Evolutionary conservation across 2,329 filamentous ascomycete species (phyloP).

Genomic region (Aspergillus novofumigatus): DNA sequence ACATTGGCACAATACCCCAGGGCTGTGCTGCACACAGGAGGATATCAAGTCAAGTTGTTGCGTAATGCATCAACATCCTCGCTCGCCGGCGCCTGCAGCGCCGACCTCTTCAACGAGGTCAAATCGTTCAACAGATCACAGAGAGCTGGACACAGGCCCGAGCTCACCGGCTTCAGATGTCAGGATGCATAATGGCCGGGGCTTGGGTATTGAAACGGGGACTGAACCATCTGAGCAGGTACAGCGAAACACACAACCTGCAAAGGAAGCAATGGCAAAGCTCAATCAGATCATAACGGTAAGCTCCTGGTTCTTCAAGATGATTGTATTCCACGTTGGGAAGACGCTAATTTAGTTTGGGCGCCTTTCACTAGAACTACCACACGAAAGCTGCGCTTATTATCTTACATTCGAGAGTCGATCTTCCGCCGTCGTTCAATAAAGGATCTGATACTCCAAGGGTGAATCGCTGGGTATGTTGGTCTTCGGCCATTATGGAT

Average conservation of each 20-base stretch:
- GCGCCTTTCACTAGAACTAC: conserved; percentile 64
- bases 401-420: conserved; percentile 75
- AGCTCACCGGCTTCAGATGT: conserved; percentile 53
- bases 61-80: conserved; percentile 84
- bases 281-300: conserved; percentile 94
- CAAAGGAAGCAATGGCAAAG: conserved; percentile 68
- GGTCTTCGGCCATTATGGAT: background rate
- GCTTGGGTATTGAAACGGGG: conserved; percentile 48
- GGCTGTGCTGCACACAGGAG: background rate
- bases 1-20: background rate
- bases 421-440: conserved; percentile 56
- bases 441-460: conserved; percentile 58
- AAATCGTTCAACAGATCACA: conserved; percentile 70
- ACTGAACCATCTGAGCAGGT: conserved; percentile 41
- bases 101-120: conserved; percentile 68
- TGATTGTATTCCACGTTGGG: conserved; percentile 1
- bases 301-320: conserved; percentile 20
- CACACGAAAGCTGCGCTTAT: conserved; percentile 82
- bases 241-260: conserved; percentile 47
- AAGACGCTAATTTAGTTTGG: conserved; percentile 20
- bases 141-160: conserved; percentile 59
- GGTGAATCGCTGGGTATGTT: conserved; percentile 80
- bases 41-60: conserved; percentile 18
- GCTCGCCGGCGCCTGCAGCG: conserved; percentile 68
- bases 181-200: conserved; percentile 47